Percentiles rank a stretch among this genome's conserved stretches.
These are phyloP conservation scores for Pichia kudriavzevii DNA, from an alignment of 1,139 yeast genomes.

Conservation along the genomic window DNA sequence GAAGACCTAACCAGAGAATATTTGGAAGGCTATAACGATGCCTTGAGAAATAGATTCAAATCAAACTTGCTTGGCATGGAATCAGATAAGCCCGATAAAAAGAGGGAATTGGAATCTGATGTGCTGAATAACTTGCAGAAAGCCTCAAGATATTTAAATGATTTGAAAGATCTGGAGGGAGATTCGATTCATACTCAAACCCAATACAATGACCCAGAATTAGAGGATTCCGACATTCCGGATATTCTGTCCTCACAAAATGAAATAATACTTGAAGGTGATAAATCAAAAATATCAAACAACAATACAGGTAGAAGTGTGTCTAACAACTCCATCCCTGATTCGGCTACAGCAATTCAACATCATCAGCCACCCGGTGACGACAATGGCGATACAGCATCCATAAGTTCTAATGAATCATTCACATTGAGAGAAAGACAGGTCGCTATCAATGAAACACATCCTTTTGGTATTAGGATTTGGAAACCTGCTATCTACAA, in stretches of 20 bases:
- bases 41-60: conserved; percentile 37
- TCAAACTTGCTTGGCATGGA: conserved; percentile 12
- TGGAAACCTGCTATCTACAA: conserved; percentile 98
- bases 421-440: conserved; percentile 90
- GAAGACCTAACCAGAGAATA: conserved; percentile 56
- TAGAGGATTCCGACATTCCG: no score
- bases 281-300: no score
- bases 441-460: conserved; percentile 92
- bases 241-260: no score
- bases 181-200: conserved; percentile 16
- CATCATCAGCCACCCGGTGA: no score
- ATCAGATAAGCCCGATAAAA: conserved; percentile 7
- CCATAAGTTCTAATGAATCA: conserved; percentile 62
- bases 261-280: no score
- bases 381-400: conserved; percentile 31
- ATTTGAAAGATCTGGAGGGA: conserved; percentile 21
- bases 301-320: no score
- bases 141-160: conserved; percentile 21
- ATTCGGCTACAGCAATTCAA: no score
- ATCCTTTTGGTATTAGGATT: conserved; percentile 95
- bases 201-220: no score
- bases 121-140: conserved; percentile 19
- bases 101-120: conserved; percentile 22
- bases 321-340: no score
- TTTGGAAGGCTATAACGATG: conserved; percentile 66